A percentile compares a stretch with the other conserved stretches of the same genome.
These are phyloP conservation scores for Neopestalotiopsis sp. DNA, from an alignment of 2,329 filamentous ascomycete genomes.

Conservation along the genomic window DNA sequence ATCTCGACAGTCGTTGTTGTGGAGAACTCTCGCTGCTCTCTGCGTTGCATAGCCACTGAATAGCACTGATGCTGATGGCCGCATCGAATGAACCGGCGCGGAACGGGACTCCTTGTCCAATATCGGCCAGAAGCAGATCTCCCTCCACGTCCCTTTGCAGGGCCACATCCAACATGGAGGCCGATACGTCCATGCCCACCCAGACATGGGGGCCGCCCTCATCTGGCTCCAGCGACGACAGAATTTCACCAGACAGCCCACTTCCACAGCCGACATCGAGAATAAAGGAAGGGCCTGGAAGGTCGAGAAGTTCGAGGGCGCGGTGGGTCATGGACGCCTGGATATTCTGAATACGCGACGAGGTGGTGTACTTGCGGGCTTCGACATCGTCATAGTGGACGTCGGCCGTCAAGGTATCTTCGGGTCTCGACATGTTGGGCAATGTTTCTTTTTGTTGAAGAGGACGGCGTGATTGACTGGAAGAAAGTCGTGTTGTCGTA, in stretches of 20 bases:
- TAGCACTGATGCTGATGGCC: slow-evolving; percentile 90
- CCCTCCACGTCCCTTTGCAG: slow-evolving; percentile 91
- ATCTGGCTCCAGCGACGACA: slow-evolving; percentile 71
- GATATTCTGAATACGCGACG: slow-evolving; percentile 92
- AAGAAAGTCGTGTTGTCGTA: not conserved
- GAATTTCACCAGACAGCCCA: slow-evolving; percentile 91
- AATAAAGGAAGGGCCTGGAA: slow-evolving; percentile 81
- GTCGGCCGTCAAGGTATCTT: slow-evolving; percentile 95
- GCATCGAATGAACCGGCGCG: slow-evolving; percentile 92
- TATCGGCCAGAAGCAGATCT: slow-evolving; percentile 92
- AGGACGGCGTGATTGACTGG: not conserved
- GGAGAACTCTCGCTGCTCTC: slow-evolving; percentile 86
- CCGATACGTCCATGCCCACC: slow-evolving; percentile 96
- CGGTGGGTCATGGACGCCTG: slow-evolving; percentile 94
- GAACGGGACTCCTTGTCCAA: slow-evolving; percentile 94
- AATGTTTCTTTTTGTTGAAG: not conserved
- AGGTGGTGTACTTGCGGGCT: slow-evolving; percentile 97
- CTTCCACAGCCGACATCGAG: slow-evolving; percentile 97
- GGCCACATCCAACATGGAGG: slow-evolving; percentile 96
- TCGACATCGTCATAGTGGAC: slow-evolving; percentile 97
- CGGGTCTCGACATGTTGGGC: slow-evolving; percentile 88
- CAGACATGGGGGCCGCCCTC: slow-evolving; percentile 89
- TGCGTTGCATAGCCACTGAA: slow-evolving; percentile 99
- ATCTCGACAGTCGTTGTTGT: slow-evolving; percentile 77
- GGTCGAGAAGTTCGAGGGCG: slow-evolving; percentile 87